These are phyloP conservation scores for Paraglomus brasilianum DNA, from an alignment of 192 early-diverging fungal genomes.

Conservation along the genomic window DNA sequence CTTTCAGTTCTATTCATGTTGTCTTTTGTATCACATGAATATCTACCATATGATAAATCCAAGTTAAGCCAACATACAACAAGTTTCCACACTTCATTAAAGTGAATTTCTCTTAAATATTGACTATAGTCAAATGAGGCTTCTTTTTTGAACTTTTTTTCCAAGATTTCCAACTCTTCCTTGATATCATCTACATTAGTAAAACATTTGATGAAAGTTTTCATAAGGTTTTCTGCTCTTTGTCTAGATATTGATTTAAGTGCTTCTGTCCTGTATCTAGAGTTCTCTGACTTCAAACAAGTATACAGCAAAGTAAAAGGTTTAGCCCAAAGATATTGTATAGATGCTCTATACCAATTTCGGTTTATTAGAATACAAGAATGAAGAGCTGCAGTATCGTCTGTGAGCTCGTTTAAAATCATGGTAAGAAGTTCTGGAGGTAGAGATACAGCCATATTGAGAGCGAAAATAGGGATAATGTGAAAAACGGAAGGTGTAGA, in stretches of 20 bases:
- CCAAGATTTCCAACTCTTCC: no score
- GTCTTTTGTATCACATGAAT: no score
- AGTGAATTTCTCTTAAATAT: not conserved
- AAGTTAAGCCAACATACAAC: not conserved
- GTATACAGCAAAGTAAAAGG: not conserved
- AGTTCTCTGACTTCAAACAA: no score
- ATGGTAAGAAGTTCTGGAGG: not conserved
- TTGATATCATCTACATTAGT: no score
- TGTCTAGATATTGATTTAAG: no score
- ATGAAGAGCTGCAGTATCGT: not conserved
- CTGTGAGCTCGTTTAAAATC: constrained; percentile 6
- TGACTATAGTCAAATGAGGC: not conserved
- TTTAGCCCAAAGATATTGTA: not conserved
- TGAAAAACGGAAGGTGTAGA: no score
- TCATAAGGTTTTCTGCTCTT: no score
- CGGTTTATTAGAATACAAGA: constrained; percentile 11
- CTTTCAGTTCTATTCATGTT: no score
- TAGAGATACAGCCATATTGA: not conserved
- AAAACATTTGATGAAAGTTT: no score
- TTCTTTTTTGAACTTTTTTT: not conserved
- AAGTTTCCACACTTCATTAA: not conserved
- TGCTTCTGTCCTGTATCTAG: no score
- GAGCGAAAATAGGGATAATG: no score
- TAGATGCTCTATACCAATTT: not conserved
- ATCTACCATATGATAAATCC: no score